Evolutionary conservation across 176 grass and related monocot genomes (phyloP), one percentile per base, ranked within the genome.

Genomic region (Coix lacrymajobi): DNA sequence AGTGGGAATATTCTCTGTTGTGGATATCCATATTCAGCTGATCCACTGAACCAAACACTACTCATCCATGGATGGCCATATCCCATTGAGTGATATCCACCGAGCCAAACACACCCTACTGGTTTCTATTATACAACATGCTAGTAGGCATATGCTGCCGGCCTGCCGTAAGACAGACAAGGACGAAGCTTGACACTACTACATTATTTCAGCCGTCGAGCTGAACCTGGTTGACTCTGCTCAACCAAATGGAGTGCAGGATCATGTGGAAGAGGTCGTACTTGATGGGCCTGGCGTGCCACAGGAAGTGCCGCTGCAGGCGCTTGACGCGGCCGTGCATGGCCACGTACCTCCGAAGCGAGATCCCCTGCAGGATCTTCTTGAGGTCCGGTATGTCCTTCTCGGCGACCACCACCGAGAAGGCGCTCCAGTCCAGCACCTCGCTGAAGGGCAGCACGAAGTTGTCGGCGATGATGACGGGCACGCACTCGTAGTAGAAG

Each of bases 251-350:
- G 16, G 94, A 97, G 76, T 97, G 94, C 73, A 97, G 80, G 80
- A 97, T 91, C 89, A 97, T 97, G 87, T 97, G 87, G 84, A 93
- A 97, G 32, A 97, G 49, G 79, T 97, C 94, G 56, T 93, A 94
- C 77, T 90, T 91, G n/a, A 93, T 12, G 1, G 94, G 91, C 75
- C 81, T 97, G 4, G 78, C 84, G 56, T 97, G 94, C 94, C 94
- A 97, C 39, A 97, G 26, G 77, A 97, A 97, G 49, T 97, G 94
- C 38, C 86, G 83, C 75, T 97, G 94, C 70, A 97, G 79, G 84
- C 75, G 87, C 66, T 89, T 93, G 15, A 97, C 91, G 61, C 87
- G 83, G n/a, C 6, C 76, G 62, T 94, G 94, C 94, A 97, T 91
- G 12, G 82, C 81, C 64, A 97, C 61, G 79, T 97, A 97, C 46